Evolutionary conservation across 768 basidiomycete species (phyloP).

Genomic region (Termitomyces sp.): DNA sequence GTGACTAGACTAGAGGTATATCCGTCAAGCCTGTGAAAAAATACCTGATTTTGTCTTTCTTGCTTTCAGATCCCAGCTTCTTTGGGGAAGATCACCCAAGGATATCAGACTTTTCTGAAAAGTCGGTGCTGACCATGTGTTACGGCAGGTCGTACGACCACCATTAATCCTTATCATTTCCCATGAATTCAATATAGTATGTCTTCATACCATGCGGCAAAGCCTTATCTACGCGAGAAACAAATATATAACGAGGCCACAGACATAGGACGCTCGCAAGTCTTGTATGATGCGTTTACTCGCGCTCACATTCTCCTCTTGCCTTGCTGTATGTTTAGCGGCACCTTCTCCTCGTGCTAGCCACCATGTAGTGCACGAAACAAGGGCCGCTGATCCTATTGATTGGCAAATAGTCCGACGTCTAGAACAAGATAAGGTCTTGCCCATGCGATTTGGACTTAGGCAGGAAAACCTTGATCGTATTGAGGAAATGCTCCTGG

Average conservation of each 20-base stretch:
- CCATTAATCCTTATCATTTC: not conserved
- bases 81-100: not conserved
- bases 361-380: conserved; percentile 24
- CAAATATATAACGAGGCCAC: not conserved
- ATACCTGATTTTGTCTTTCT: not conserved
- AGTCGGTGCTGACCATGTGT: not conserved
- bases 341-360: conserved; percentile 17
- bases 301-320: not conserved
- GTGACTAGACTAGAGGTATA: no score
- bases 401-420: conserved; percentile 20
- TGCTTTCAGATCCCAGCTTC: not conserved
- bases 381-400: conserved; percentile 22
- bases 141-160: not conserved
- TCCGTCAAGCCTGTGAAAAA: not conserved
- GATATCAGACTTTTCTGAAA: not conserved
- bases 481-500: conserved; percentile 39
- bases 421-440: conserved; percentile 18
- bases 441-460: conserved; percentile 47
- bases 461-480: conserved; percentile 38
- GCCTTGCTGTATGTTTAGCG: conserved; percentile 14
- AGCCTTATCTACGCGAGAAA: not conserved
- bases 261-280: not conserved
- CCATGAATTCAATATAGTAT: not conserved
- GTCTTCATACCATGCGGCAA: no score
- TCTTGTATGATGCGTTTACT: conserved; percentile 6